These are phyloP conservation scores for Aspergillus ibericus DNA, from an alignment of 2,329 filamentous ascomycete species.

Conservation along the genomic window DNA sequence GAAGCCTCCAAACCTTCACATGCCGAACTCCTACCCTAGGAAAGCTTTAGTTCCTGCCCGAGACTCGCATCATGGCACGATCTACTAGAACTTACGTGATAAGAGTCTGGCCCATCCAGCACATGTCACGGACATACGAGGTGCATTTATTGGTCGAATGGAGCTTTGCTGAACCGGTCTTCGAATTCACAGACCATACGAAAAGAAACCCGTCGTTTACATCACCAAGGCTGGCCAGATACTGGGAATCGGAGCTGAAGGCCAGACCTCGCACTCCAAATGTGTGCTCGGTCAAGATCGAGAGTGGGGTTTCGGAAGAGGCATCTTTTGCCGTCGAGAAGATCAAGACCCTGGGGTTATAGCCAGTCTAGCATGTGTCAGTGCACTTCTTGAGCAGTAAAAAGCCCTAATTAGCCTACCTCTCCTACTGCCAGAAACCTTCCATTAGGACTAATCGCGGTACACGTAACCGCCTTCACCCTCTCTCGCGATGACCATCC, in stretches of 20 bases:
- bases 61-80: neutral
- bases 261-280: constrained; percentile 86
- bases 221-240: constrained; percentile 82
- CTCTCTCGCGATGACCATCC: constrained; percentile 87
- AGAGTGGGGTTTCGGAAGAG: constrained; percentile 77
- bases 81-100: constrained; percentile 59
- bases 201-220: constrained; percentile 93
- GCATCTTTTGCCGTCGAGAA: constrained; percentile 77
- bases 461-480: constrained; percentile 90
- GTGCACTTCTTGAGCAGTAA: constrained; percentile 7
- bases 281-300: constrained; percentile 83
- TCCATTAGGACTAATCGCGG: constrained; percentile 84
- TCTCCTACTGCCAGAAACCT: constrained; percentile 89
- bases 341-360: constrained; percentile 85
- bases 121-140: constrained; percentile 78
- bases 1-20: constrained; percentile 88
- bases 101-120: constrained; percentile 82
- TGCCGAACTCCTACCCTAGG: constrained; percentile 75
- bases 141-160: constrained; percentile 92
- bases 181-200: constrained; percentile 83
- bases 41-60: constrained; percentile 13
- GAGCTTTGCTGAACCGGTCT: constrained; percentile 74
- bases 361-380: constrained; percentile 66
- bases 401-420: constrained; percentile 41
- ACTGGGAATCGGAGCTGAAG: constrained; percentile 84